A percentile compares a stretch with the other conserved stretches of the same genome.
Evolutionary conservation across 1,139 yeast genomes (phyloP).

Genomic region (Yamadazyma diddensiae): DNA sequence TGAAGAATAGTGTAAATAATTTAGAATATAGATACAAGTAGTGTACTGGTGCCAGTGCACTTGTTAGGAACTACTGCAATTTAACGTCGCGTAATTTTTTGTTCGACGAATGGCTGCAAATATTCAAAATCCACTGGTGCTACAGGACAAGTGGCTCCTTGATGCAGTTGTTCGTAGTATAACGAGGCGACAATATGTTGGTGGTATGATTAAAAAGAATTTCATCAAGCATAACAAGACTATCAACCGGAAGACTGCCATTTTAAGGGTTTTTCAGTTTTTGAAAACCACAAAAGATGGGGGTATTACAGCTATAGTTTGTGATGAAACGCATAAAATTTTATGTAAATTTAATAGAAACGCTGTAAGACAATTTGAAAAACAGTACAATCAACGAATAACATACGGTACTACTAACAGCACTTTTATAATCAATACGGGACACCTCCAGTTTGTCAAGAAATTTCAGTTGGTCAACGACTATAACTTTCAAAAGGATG

Average conservation of each 20-base stretch:
- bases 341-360: constrained; percentile 28
- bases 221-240: constrained; percentile 15
- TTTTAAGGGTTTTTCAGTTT: constrained; percentile 28
- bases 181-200: constrained; percentile 6
- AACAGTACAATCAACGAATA: constrained; percentile 26
- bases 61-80: no score
- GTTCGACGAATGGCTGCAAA: no score
- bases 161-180: background rate
- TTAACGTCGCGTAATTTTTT: no score
- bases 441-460: constrained; percentile 24
- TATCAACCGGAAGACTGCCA: constrained; percentile 17
- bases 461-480: constrained; percentile 12
- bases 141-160: constrained; percentile 4
- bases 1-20: background rate
- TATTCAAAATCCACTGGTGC: constrained; percentile 2
- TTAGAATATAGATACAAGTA: no score
- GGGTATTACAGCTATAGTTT: constrained; percentile 27
- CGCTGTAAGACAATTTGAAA: constrained; percentile 30
- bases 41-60: no score
- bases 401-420: constrained; percentile 28
- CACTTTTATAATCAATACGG: constrained; percentile 23
- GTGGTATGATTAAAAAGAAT: constrained; percentile 16
- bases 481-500: constrained; percentile 14
- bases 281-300: constrained; percentile 17
- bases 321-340: constrained; percentile 31